Conservation (phyloP, 441 rosid species). For the Bocquillonia castaneifolia region DNA sequence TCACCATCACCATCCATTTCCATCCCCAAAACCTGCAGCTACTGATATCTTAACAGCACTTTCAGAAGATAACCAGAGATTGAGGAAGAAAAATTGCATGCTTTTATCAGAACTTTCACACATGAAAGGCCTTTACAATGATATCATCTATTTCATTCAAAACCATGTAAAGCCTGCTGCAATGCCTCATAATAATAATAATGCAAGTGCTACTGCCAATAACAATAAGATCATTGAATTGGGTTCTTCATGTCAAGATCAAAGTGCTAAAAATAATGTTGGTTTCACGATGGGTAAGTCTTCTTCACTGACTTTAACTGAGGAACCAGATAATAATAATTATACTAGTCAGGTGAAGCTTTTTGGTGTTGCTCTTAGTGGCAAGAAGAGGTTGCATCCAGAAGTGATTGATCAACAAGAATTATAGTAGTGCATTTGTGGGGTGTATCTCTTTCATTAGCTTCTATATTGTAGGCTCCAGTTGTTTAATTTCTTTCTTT, state of each 20-base stretch:
- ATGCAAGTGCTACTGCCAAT: background rate
- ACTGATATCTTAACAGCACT: slow-evolving; percentile 44
- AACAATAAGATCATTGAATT: slow-evolving; percentile 25
- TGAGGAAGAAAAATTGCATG: slow-evolving; percentile 58
- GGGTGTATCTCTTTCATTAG: background rate
- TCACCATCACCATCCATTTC: slow-evolving; percentile 9
- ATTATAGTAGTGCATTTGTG: slow-evolving; percentile 1
- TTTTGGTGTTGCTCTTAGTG: slow-evolving; percentile 45
- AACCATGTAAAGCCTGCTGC: slow-evolving; percentile 62
- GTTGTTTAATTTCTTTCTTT: background rate
- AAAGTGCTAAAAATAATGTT: background rate
- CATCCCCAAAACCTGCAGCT: slow-evolving; percentile 26
- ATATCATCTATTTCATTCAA: slow-evolving; percentile 78
- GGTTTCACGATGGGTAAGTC: background rate
- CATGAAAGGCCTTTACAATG: slow-evolving; percentile 77
- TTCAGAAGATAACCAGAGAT: slow-evolving; percentile 65
- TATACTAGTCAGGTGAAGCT: slow-evolving; percentile 34
- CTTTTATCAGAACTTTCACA: slow-evolving; percentile 74
- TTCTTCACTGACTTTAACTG: slow-evolving; percentile 12
- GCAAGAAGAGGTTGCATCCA: slow-evolving; percentile 45
- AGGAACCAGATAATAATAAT: slow-evolving; percentile 18
- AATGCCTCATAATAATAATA: slow-evolving; percentile 28
- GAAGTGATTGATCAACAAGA: slow-evolving; percentile 29
- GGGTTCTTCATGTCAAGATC: slow-evolving; percentile 28
- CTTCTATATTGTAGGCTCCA: background rate